Base-by-base conservation (phyloP, 768 basidiomycete species). In the Hygrophorus russula region DNA sequence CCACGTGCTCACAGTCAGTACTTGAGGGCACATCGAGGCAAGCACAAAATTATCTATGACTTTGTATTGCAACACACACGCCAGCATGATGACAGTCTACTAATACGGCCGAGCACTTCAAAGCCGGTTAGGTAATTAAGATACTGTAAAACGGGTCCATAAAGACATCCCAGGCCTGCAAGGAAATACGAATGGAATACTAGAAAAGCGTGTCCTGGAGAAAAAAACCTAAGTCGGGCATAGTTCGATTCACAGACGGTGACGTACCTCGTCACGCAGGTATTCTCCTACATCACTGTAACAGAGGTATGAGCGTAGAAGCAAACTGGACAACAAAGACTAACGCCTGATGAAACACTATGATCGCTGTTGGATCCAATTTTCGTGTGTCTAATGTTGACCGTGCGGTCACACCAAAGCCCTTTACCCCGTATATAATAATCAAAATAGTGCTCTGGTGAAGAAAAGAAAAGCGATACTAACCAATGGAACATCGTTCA, bases 311-410 rank as follows among this genome's bases (percentile, higher is more conserved):
- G 33, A 38, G 36, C 55, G 34, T 46, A 8, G 36, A 44, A 36
- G 35, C 42, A 34, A 38, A 12, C 28, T 45, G 39, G 36, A 19
- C 28, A 20, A 36, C 42, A 46, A 29, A 46, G 32, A 46, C 27
- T 29, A 58, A 93, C 89, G 96, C 85, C 68, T 99, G 96, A 58
- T 98, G 96, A 65, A 98, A 99, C 2, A 97, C 96, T 39, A 99
- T 82, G 46, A 99, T 97, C 5, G 88, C 80, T 17, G 93, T 97
- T 17, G 96, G 96, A 58, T 98, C 96, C 35, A 98, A 63, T 73
- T 99, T 99, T 52, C 94, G 68, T 18, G 96, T 97, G 61, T 99
- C 96, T 6, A 96, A 64, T 3, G 96, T 98, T 24, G 92, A 93
- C 45, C 93, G 73, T 4, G 96, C 87, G 28, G 96, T 98, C 4